These are phyloP conservation scores for Lactarius hengduanensis DNA, from an alignment of 768 basidiomycete genomes.

Conservation along the genomic window DNA sequence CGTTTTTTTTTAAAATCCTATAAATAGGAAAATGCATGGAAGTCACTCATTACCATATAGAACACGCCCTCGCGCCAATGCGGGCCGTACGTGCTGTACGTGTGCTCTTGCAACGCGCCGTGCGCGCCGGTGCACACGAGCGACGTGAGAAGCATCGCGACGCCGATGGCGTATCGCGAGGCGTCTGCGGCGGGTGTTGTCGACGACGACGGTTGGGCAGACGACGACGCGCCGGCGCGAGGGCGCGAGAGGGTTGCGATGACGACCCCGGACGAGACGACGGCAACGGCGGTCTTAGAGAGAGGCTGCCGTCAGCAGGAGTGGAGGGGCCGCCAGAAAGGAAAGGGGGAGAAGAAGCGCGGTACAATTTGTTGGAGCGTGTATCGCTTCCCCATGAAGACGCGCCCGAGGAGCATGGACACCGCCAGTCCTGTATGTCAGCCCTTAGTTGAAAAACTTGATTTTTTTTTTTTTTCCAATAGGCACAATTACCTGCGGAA, in stretches of 20 bases:
- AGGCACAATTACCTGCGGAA: conserved; percentile 58
- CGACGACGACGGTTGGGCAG: background rate
- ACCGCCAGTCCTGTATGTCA: conserved; percentile 24
- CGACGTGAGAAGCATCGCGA: conserved; percentile 64
- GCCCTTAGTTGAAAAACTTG: too few relatives aligned
- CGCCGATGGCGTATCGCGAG: conserved; percentile 59
- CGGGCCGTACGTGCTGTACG: conserved; percentile 70
- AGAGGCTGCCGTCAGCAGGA: conserved; percentile 2
- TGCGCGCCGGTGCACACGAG: conserved; percentile 65
- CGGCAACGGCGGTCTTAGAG: conserved; percentile 55
- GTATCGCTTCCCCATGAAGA: conserved; percentile 27
- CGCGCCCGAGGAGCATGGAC: conserved; percentile 28
- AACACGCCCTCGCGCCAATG: conserved; percentile 84
- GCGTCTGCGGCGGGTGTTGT: conserved; percentile 24
- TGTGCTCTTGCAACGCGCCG: conserved; percentile 74
- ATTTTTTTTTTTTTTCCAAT: too few relatives aligned
- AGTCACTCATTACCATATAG: conserved; percentile 55
- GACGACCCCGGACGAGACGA: conserved; percentile 70
- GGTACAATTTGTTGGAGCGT: conserved; percentile 8
- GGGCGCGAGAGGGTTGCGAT: conserved; percentile 70
- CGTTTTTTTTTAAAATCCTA: too few relatives aligned
- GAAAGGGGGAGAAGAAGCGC: conserved; percentile 1
- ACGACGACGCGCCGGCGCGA: conserved; percentile 33
- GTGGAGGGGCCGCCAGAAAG: background rate
- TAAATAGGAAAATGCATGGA: too few relatives aligned